phyloP scores from a whole-genome alignment of 768 basidiomycete species.

The Lactarius evosmus region DNA sequence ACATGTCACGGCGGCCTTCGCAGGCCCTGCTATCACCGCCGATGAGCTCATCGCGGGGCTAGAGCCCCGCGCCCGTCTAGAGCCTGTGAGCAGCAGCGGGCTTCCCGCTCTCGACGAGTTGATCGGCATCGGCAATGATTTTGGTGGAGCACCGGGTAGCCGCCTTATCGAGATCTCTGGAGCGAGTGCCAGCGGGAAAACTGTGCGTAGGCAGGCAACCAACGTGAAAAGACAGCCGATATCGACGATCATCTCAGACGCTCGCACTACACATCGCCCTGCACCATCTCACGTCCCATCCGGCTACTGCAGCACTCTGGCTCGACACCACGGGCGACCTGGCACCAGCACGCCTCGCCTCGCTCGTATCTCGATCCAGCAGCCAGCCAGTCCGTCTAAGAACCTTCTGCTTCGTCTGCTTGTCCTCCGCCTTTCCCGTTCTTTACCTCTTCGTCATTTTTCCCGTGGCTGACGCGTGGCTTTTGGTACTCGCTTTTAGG shows the following conservation, averaged over 20 bases:
- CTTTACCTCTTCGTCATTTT: too few species aligned
- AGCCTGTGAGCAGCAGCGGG: conserved; percentile 36
- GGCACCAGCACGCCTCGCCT: conserved; percentile 46
- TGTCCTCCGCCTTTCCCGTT: too few species aligned
- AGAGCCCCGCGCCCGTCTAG: conserved; percentile 31
- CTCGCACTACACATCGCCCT: conserved; percentile 59
- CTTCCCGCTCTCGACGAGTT: conserved; percentile 51
- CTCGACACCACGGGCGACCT: conserved; percentile 72
- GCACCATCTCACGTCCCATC: conserved; percentile 44
- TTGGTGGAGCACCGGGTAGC: conserved; percentile 39
- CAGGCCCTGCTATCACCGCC: conserved; percentile 30
- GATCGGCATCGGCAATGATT: conserved; percentile 44
- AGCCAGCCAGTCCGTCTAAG: conserved; percentile 29
- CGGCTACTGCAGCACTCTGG: conserved; percentile 53
- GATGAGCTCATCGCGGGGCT: conserved; percentile 33
- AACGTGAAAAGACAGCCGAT: conserved; percentile 2
- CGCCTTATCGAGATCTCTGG: conserved; percentile 70
- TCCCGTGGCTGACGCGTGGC: neutral
- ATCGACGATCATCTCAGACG: conserved; percentile 40
- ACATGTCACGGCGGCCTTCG: conserved; percentile 16
- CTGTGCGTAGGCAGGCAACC: conserved; percentile 43
- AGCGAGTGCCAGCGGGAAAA: conserved; percentile 61
- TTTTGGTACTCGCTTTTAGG: neutral
- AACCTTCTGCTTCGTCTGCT: conserved; percentile 1
- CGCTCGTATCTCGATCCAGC: conserved; percentile 33